Evolutionary conservation across 495 filamentous ascomycete species (phyloP).

Genomic region (Trichoderma virens): DNA sequence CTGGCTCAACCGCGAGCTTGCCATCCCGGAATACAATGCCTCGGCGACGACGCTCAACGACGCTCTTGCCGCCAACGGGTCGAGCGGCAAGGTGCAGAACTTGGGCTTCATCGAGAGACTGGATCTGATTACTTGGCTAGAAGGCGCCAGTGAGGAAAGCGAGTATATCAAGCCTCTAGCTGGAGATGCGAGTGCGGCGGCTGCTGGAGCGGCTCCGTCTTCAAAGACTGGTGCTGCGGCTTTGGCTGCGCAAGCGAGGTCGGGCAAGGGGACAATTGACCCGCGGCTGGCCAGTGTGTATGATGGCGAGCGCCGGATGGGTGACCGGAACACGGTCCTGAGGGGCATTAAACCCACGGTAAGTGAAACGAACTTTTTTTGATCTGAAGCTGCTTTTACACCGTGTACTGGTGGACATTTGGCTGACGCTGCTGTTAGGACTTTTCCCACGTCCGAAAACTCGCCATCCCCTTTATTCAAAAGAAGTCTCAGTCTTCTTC

Average conservation of each 20-base stretch:
- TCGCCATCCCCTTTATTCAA: slow-evolving; percentile 69
- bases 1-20: slow-evolving; percentile 82
- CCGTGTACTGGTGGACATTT: not conserved
- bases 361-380: slow-evolving; percentile 30
- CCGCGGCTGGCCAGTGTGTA: slow-evolving; percentile 81
- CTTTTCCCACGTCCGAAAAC: slow-evolving; percentile 89
- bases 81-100: slow-evolving; percentile 59
- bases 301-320: slow-evolving; percentile 79
- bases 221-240: slow-evolving; percentile 46
- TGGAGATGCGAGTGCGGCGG: slow-evolving; percentile 39
- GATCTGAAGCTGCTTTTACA: not conserved
- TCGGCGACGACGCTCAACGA: slow-evolving; percentile 74
- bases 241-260: slow-evolving; percentile 37
- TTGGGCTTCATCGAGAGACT: slow-evolving; percentile 83
- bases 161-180: slow-evolving; percentile 86
- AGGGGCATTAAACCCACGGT: slow-evolving; percentile 87
- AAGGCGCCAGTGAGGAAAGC: slow-evolving; percentile 77
- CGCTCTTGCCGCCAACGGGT: slow-evolving; percentile 53
- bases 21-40: slow-evolving; percentile 83
- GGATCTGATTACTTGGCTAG: slow-evolving; percentile 86
- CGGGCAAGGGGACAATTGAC: slow-evolving; percentile 59
- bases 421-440: slow-evolving; percentile 49
- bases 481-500: slow-evolving; percentile 41
- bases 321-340: slow-evolving; percentile 83
- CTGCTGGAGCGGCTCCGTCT: slow-evolving; percentile 35